phyloP scores from a whole-genome alignment of 202 grass and related monocot genomes.

The Zoysia matrella region DNA sequence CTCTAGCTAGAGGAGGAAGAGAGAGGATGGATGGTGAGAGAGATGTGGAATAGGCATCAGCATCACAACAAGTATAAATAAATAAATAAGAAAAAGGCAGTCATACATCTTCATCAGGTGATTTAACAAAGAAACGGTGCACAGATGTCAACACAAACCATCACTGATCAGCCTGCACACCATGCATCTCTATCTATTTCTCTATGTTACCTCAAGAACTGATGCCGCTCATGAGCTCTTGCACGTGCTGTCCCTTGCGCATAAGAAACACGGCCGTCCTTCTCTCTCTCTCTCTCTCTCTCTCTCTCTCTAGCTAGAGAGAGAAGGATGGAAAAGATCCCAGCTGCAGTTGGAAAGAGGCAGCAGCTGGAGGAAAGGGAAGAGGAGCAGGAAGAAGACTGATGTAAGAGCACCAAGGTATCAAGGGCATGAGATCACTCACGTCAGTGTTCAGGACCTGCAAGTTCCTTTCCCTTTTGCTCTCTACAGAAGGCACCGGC shows the following conservation, averaged over 20 bases:
- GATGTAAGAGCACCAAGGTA: conserved; percentile 55
- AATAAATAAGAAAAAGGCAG: conserved; percentile 60
- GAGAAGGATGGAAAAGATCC: conserved; percentile 57
- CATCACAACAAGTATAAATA: conserved; percentile 39
- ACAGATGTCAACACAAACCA: conserved; percentile 58
- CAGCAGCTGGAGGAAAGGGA: conserved; percentile 38
- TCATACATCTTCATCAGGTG: conserved; percentile 93
- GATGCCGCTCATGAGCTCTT: conserved; percentile 45
- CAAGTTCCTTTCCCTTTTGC: conserved; percentile 68
- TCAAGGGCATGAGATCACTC: conserved; percentile 70
- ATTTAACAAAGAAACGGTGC: conserved; percentile 83
- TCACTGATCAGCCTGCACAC: conserved; percentile 16
- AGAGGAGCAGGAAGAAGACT: conserved; percentile 41
- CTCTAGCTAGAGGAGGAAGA: not conserved
- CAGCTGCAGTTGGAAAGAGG: conserved; percentile 52
- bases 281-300: conserved; percentile 33
- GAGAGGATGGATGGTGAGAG: conserved; percentile 41
- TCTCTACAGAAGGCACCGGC: conserved; percentile 57
- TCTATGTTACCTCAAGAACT: conserved; percentile 50
- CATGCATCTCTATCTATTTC: conserved; percentile 32
- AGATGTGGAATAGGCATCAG: conserved; percentile 66
- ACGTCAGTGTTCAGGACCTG: conserved; percentile 73
- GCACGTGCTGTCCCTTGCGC: conserved; percentile 39
- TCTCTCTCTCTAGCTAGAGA: conserved; percentile 18
- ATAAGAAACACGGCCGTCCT: conserved; percentile 21